Percentiles rank a stretch among this genome's conserved stretches.
These are phyloP conservation scores for Leishmania guyanensis DNA, from an alignment of 208 protist species.

Conservation along the genomic window DNA sequence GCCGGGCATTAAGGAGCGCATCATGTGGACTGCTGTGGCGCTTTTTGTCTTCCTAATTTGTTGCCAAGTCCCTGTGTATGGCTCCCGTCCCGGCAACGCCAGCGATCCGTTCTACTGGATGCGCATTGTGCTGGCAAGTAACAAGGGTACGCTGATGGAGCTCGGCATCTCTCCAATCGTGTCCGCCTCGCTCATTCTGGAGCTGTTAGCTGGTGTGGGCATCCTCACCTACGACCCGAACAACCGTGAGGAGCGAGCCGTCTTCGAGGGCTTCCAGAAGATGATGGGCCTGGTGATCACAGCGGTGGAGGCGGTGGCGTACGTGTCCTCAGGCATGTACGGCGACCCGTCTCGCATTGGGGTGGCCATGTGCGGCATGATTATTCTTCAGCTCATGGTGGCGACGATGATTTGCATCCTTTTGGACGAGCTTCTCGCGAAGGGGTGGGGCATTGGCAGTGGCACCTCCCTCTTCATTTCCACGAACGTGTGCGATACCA, in stretches of 20 bases:
- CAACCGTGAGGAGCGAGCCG: slow-evolving; percentile 94
- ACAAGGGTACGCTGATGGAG: slow-evolving; percentile 99
- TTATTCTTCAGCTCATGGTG: slow-evolving; percentile 98
- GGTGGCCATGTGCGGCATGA: slow-evolving; percentile 93
- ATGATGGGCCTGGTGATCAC: slow-evolving; percentile 98
- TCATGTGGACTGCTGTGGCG: slow-evolving; percentile 98
- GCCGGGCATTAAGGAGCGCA: slow-evolving; percentile 95
- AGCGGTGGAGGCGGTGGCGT: slow-evolving; percentile 96
- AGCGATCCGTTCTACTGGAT: slow-evolving; percentile 99
- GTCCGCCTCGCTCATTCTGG: slow-evolving; percentile 98
- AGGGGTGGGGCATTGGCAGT: slow-evolving; percentile 99
- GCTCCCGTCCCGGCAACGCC: slow-evolving; percentile 93
- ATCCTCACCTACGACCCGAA: slow-evolving; percentile 97
- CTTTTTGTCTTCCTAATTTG: slow-evolving; percentile 99
- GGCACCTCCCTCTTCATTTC: slow-evolving; percentile 99
- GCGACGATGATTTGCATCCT: slow-evolving; percentile 99
- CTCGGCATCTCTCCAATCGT: slow-evolving; percentile 98
- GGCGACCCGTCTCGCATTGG: slow-evolving; percentile 97
- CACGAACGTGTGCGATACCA: slow-evolving; percentile 99
- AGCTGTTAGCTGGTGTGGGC: slow-evolving; percentile 96
- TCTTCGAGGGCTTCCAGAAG: slow-evolving; percentile 98
- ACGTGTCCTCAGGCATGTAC: slow-evolving; percentile 99
- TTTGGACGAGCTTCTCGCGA: slow-evolving; percentile 98
- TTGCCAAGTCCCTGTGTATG: slow-evolving; percentile 99
- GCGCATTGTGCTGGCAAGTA: slow-evolving; percentile 99